Conservation (phyloP, 2,329 filamentous ascomycete genomes). For the Alternaria ethzedia region DNA sequence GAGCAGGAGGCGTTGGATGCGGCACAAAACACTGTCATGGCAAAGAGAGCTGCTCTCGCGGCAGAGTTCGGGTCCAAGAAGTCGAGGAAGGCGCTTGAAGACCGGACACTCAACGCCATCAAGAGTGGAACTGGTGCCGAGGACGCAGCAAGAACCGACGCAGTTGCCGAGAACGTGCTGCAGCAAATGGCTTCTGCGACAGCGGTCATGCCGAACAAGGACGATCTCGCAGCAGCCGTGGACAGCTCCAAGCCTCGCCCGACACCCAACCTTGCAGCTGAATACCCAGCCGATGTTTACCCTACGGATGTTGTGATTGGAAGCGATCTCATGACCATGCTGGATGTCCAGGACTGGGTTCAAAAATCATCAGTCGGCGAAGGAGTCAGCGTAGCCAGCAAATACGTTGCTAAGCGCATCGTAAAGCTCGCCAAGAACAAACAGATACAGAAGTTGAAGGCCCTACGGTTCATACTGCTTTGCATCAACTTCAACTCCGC, state of each 20-base stretch:
- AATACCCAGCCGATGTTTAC: conserved; percentile 75
- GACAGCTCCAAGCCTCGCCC: conserved; percentile 77
- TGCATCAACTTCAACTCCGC: conserved; percentile 57
- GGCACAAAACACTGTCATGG: conserved; percentile 53
- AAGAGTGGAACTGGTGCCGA: conserved; percentile 28
- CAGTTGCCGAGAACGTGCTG: conserved; percentile 59
- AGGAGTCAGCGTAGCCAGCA: conserved; percentile 63
- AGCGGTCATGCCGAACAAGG: conserved; percentile 69
- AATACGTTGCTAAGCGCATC: conserved; percentile 71
- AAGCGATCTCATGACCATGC: conserved; percentile 67
- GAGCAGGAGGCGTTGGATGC: conserved; percentile 38
- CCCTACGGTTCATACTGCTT: conserved; percentile 56
- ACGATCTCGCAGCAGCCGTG: conserved; percentile 68
- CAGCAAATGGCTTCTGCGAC: conserved; percentile 67
- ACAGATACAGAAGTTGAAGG: conserved; percentile 56
- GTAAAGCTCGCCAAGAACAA: conserved; percentile 62
- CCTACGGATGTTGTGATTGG: conserved; percentile 71
- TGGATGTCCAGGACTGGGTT: conserved; percentile 78
- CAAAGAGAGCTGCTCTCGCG: conserved; percentile 72
- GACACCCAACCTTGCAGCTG: conserved; percentile 69
- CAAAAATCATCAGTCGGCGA: conserved; percentile 67
- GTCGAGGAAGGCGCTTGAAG: conserved; percentile 76
- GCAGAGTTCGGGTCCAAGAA: conserved; percentile 86
- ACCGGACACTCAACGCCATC: conserved; percentile 75
- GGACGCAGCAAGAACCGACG: conserved; percentile 16